A percentile compares a stretch with the other conserved stretches of the same genome.
These are phyloP conservation scores for Tetrapisispora phaffii DNA, from an alignment of 805 yeast genomes.

Conservation along the genomic window DNA sequence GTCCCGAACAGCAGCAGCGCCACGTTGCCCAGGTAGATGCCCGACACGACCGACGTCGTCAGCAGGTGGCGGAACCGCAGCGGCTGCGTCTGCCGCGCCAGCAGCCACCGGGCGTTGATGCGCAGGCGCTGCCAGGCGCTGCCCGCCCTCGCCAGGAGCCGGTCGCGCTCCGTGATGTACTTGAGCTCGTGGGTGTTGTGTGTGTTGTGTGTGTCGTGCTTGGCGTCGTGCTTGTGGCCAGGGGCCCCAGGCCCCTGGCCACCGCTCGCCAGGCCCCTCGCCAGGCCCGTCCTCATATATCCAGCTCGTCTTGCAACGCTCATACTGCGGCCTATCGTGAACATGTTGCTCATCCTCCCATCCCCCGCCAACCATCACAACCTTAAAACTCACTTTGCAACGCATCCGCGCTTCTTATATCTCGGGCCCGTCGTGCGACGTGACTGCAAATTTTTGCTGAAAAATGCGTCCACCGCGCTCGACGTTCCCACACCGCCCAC, in stretches of 20 bases:
- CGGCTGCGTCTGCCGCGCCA: conserved; percentile 69
- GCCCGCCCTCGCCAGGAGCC: conserved; percentile 34
- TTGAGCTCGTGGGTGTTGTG: conserved; percentile 7
- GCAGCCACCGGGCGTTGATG: conserved; percentile 57
- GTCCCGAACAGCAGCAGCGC: conserved; percentile 75
- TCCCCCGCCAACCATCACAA: too few relatives aligned
- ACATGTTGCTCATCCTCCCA: too few relatives aligned
- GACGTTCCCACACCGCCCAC: too few relatives aligned
- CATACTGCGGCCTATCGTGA: too few relatives aligned
- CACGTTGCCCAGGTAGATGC: conserved; percentile 85
- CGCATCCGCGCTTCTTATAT: too few relatives aligned
- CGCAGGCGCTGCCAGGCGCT: conserved; percentile 33
- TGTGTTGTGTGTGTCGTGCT: not conserved
- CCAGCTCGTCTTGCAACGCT: too few relatives aligned
- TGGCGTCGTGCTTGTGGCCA: not conserved
- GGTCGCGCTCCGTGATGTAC: conserved; percentile 20
- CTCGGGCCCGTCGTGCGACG: too few relatives aligned
- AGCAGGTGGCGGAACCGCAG: conserved; percentile 80
- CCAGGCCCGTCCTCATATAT: too few relatives aligned
- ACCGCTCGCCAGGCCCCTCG: too few relatives aligned
- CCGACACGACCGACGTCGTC: conserved; percentile 70
- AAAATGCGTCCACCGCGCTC: too few relatives aligned
- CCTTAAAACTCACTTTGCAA: too few relatives aligned
- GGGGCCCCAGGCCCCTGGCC: not conserved
- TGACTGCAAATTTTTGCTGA: too few relatives aligned